A percentile compares a stretch with the other conserved stretches of the same genome.
Conservation (phyloP, 495 filamentous ascomycete genomes). For the Penicillium lagena region DNA sequence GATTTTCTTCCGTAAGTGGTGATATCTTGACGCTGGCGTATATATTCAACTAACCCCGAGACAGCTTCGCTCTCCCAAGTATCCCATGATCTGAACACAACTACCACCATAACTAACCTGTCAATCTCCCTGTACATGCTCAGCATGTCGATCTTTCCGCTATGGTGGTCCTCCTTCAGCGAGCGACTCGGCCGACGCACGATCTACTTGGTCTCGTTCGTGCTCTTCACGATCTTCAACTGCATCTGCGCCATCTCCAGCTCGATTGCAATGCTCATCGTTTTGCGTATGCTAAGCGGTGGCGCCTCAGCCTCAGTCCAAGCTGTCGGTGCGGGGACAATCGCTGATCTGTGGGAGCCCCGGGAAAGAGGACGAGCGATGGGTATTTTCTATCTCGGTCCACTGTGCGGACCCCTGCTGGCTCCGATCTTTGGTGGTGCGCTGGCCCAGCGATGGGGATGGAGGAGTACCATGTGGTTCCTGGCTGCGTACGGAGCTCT, state of each 20-base stretch:
- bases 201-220: slow-evolving; percentile 80
- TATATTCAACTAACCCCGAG: not conserved
- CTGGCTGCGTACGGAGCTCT: slow-evolving; percentile 68
- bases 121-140: slow-evolving; percentile 88
- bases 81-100: slow-evolving; percentile 54
- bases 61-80: slow-evolving; percentile 69
- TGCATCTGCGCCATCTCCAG: slow-evolving; percentile 64
- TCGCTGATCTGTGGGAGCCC: slow-evolving; percentile 86
- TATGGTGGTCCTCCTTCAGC: slow-evolving; percentile 93
- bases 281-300: slow-evolving; percentile 76
- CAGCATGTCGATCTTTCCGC: slow-evolving; percentile 80
- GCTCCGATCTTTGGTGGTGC: slow-evolving; percentile 84
- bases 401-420: slow-evolving; percentile 77
- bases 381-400: slow-evolving; percentile 88
- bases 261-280: slow-evolving; percentile 78
- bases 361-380: slow-evolving; percentile 80
- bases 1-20: slow-evolving; percentile 73
- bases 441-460: slow-evolving; percentile 63
- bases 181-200: slow-evolving; percentile 76
- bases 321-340: slow-evolving; percentile 87
- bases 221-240: slow-evolving; percentile 73
- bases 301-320: slow-evolving; percentile 85
- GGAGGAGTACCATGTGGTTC: slow-evolving; percentile 88
- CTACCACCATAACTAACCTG: slow-evolving; percentile 70
- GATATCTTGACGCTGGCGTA: not conserved